Base-by-base conservation (phyloP, 805 yeast genomes). In the Candida taoyuanica region DNA sequence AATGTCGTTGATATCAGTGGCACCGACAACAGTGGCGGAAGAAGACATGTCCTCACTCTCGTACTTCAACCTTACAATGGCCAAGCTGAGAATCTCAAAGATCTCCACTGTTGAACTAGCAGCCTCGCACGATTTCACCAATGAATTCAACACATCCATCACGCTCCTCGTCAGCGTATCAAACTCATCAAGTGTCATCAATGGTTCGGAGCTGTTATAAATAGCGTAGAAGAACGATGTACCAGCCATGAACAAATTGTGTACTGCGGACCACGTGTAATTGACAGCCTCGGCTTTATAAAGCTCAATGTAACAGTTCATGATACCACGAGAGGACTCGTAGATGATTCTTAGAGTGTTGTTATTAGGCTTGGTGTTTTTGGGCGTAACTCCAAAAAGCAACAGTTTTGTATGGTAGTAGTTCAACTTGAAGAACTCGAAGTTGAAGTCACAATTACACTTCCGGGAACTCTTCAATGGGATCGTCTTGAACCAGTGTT, bases 251-350 rank as follows among this genome's bases (percentile, higher is more conserved):
- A 86, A 86, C 37, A 86, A 65, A 55, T 86, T 87, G 58, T 87
- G 95, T 3, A 86, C 89, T 0, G 94, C 93, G 2, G 88, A 89
- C 96, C 96, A 88, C 0, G 96, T 85, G 59, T 85, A 88, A 58
- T 86, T 86, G 43, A 87, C 71, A 33, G 74, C 67, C 49, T 73
- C 74, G 20, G 68, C 68, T n/a, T 65, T 58, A 48, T 72, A 74
- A 27, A 88, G 62, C 36, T 72, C 73, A 34, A 71, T 64, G 56
- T 85, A 88, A 21, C 79, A 71, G 24, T 67, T 63, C 37, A 87
- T 80, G 25, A 86, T 72, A 31, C 80, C 81, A 48, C 72, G 73
- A 2, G 93, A 75, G 1, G 89, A 74, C 18, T 74, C 77, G 9
- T 74, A 70, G 11, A 86, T 75, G 30, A 71, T 68, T 26, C 67